Conservation (phyloP, 306 rosid species). For the Cucumis hystrix region DNA sequence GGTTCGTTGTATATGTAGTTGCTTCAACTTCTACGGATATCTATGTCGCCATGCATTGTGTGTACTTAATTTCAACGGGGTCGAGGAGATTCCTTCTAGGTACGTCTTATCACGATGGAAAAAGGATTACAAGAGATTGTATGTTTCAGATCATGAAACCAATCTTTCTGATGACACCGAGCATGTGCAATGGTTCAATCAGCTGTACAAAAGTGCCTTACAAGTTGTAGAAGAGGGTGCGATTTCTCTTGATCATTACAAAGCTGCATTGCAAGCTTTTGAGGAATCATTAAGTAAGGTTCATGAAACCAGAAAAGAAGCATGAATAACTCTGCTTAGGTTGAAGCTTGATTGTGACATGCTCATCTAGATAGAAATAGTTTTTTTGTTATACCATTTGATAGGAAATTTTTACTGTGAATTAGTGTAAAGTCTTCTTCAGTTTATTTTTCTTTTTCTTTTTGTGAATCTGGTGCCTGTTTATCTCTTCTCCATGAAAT, state of each 20-base stretch:
- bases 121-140: slow-evolving; percentile 75
- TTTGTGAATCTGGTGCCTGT: background rate
- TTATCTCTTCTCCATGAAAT: background rate
- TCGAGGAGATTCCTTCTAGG: slow-evolving; percentile 72
- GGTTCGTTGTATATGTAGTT: slow-evolving; percentile 93
- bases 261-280: slow-evolving; percentile 58
- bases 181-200: slow-evolving; percentile 49
- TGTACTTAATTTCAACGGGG: slow-evolving; percentile 85
- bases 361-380: background rate
- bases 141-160: slow-evolving; percentile 31
- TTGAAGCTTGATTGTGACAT: background rate
- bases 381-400: background rate
- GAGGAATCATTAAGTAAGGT: slow-evolving; percentile 71
- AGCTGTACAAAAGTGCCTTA: slow-evolving; percentile 57
- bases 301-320: slow-evolving; percentile 47
- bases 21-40: slow-evolving; percentile 77
- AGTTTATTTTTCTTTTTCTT: no score
- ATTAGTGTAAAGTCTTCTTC: background rate
- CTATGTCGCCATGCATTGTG: slow-evolving; percentile 78
- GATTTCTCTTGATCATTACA: slow-evolving; percentile 65
- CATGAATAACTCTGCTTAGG: slow-evolving; percentile 6
- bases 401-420: background rate
- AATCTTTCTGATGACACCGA: slow-evolving; percentile 25
- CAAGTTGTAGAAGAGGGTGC: slow-evolving; percentile 87
- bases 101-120: slow-evolving; percentile 70